Evolutionary conservation across 441 rosid genomes (phyloP).

Genomic region (Biscutella auriculata): DNA sequence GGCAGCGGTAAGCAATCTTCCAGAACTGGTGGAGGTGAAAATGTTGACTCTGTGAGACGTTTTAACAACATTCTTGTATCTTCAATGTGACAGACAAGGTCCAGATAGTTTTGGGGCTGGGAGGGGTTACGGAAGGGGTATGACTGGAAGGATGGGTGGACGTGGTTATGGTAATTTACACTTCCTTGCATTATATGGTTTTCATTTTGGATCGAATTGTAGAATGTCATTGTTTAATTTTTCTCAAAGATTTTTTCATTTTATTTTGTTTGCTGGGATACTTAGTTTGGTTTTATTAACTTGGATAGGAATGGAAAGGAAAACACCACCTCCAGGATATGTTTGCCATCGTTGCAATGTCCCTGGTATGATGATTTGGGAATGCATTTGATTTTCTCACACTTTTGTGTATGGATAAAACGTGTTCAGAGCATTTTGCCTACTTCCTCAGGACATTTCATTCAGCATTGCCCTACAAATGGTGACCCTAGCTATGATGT

Average conservation of each 20-base stretch:
- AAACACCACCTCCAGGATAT: conserved; percentile 95
- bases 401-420: neutral
- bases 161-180: conserved; percentile 83
- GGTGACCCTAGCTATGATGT: conserved; percentile 71
- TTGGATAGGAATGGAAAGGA: conserved; percentile 74
- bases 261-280: neutral
- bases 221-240: neutral
- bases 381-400: neutral
- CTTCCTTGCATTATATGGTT: neutral
- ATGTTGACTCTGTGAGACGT: neutral
- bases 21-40: neutral
- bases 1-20: conserved; percentile 73
- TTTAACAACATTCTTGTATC: neutral
- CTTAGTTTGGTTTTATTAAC: conserved; percentile 16
- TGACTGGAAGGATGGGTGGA: conserved; percentile 81
- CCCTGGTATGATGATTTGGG: conserved; percentile 48
- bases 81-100: conserved; percentile 54
- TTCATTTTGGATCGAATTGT: neutral
- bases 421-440: neutral
- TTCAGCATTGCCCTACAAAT: conserved; percentile 99
- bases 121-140: conserved; percentile 94
- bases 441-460: conserved; percentile 64
- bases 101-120: conserved; percentile 71
- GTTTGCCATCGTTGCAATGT: conserved; percentile 90
- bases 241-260: neutral